Conservation (phyloP, 2,329 filamentous ascomycete genomes). For the Boeremia lycopersici region DNA sequence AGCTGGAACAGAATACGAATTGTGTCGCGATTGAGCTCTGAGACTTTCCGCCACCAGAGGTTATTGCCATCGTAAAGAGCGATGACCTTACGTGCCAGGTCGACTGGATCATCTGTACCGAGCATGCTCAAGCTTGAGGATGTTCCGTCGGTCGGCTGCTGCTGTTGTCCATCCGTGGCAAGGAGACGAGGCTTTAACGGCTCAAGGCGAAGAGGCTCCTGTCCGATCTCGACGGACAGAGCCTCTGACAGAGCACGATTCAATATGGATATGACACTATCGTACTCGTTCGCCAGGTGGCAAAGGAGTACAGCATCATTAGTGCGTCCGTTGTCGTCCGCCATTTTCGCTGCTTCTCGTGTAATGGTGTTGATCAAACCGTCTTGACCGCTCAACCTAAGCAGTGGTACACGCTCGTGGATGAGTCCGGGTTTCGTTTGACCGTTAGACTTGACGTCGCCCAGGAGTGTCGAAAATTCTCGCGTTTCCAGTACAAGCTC, state of each 20-base stretch:
- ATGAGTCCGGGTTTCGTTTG: slow-evolving; percentile 84
- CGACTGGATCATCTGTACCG: slow-evolving; percentile 69
- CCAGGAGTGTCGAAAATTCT: slow-evolving; percentile 91
- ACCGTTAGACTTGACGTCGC: slow-evolving; percentile 87
- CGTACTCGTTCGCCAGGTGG: slow-evolving; percentile 92
- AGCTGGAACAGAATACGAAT: slow-evolving; percentile 66
- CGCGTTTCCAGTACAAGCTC: slow-evolving; percentile 96
- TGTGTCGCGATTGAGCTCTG: slow-evolving; percentile 62
- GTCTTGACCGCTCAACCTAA: slow-evolving; percentile 77
- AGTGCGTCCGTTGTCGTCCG: slow-evolving; percentile 90
- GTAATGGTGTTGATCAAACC: slow-evolving; percentile 94
- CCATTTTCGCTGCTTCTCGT: slow-evolving; percentile 86
- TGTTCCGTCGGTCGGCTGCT: slow-evolving; percentile 36
- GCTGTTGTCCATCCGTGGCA: slow-evolving; percentile 33
- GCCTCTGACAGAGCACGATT: slow-evolving; percentile 90
- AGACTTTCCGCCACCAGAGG: slow-evolving; percentile 66
- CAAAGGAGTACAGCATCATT: slow-evolving; percentile 95
- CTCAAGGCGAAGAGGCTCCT: slow-evolving; percentile 77
- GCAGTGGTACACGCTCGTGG: slow-evolving; percentile 80
- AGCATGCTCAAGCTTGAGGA: slow-evolving; percentile 65
- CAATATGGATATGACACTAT: slow-evolving; percentile 88
- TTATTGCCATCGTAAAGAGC: slow-evolving; percentile 66
- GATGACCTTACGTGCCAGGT: slow-evolving; percentile 67
- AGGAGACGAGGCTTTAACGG: slow-evolving; percentile 74
- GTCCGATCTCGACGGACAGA: slow-evolving; percentile 82